Percentiles rank a stretch among this genome's conserved stretches.
These are phyloP conservation scores for Beauveria bassiana DNA, from an alignment of 2,329 filamentous ascomycete species.

Conservation along the genomic window DNA sequence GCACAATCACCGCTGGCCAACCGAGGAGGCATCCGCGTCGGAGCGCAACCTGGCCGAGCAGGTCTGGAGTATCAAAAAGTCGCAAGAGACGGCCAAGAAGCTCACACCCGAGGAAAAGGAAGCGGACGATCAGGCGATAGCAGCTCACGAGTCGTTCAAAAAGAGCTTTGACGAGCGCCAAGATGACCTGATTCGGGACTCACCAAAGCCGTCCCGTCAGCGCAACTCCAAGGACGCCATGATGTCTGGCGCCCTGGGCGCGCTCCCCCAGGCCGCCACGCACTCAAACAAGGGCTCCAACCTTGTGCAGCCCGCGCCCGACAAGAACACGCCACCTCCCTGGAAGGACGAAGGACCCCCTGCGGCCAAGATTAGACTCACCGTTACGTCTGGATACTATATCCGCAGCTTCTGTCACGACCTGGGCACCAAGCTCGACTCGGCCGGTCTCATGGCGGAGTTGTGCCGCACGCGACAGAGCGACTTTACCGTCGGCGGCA, in stretches of 20 bases:
- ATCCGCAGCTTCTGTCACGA: slow-evolving; percentile 92
- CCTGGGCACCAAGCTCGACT: slow-evolving; percentile 72
- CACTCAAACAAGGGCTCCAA: slow-evolving; percentile 39
- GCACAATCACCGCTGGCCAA: slow-evolving; percentile 73
- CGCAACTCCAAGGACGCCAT: slow-evolving; percentile 29
- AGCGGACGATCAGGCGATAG: slow-evolving; percentile 46
- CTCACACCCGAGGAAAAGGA: slow-evolving; percentile 47
- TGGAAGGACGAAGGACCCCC: slow-evolving; percentile 60
- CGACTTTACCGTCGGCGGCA: slow-evolving; percentile 62
- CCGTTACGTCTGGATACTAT: slow-evolving; percentile 93
- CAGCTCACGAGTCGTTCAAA: slow-evolving; percentile 50
- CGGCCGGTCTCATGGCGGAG: slow-evolving; percentile 78
- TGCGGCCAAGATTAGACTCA: slow-evolving; percentile 79
- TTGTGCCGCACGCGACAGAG: slow-evolving; percentile 75
- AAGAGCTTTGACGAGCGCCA: slow-evolving; percentile 50
- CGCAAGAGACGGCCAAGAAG: slow-evolving; percentile 41
- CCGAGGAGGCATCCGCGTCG: slow-evolving; percentile 64
- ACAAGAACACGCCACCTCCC: slow-evolving; percentile 41
- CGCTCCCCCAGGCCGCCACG: slow-evolving; percentile 36
- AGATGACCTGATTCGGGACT: slow-evolving; percentile 48
- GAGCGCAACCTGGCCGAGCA: slow-evolving; percentile 73
- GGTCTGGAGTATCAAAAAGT: slow-evolving; percentile 54
- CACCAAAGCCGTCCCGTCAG: slow-evolving; percentile 20
- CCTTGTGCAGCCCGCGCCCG: slow-evolving; percentile 41
- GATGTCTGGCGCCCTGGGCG: slow-evolving; percentile 52